Evolutionary conservation across 495 filamentous ascomycete species (phyloP), one percentile per base, ranked within the genome.

Genomic region (Penicillium ochrochloron): DNA sequence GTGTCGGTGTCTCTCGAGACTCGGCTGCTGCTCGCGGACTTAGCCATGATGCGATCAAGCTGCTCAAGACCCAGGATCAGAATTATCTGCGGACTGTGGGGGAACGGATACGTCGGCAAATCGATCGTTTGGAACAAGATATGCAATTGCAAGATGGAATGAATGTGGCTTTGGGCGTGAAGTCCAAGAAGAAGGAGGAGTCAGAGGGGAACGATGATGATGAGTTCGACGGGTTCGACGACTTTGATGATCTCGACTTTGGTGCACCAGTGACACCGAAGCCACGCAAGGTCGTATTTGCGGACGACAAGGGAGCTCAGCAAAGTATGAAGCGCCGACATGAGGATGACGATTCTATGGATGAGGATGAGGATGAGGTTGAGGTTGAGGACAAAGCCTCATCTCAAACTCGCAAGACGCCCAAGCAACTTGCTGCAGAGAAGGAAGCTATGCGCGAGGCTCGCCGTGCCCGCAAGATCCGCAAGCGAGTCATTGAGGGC

Each of bases 61-160:
- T 97, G 68, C 86, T 97, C 65, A 99, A 99, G 86, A 98, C 96
- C 50, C 96, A 99, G 80, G 95, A 99, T 80, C 82, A 90, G 35
- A 94, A 90, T 9, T 98, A 98, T 72, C 70, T 99, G 29, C 81
- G 92, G 68, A 93, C 86, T 33, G 82, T 87, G 66, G 76, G 83
- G 59, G 85, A 89, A 70, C 77, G 82, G 70, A 82, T 86, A 27
- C 80, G 85, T 66, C 80, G 82, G 65, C 82, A 88, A 68, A 80
- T 88, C 56, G 84, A 89, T 76, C 80, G 79, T 68, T 59, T 87
- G 58, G 86, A 89, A 76, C 70, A 80, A 64, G 83, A 85, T 54
- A 75, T 86, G 50, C 60, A 80, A 59, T 57, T 84, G 39, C 80
- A 74, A 73, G 66, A 68, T 9, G 74, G 72, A 23, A 75, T 78